Base-by-base conservation (phyloP, 768 basidiomycete genomes). In the Mycena epipterygia region DNA sequence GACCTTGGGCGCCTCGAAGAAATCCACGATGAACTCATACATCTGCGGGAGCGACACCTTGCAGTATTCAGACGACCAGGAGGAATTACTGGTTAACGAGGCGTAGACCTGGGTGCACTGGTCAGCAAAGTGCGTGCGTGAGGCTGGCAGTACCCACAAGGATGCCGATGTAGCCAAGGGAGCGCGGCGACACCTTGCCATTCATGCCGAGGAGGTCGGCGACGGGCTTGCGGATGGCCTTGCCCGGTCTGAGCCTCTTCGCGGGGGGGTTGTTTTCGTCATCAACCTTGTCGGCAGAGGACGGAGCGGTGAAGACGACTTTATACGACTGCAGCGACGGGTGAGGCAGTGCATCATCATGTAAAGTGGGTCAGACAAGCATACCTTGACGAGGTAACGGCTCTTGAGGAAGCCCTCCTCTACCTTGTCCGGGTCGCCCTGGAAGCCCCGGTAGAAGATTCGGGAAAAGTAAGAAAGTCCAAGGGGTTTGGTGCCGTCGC, bases 1-100 rank as follows among this genome's bases (percentile, higher is more conserved):
- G 5, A 11, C 30, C 19, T n/a, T 51, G 17, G 68, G 60, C 1
- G 21, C 68, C 42, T 69, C 68, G n/a, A 69, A 69, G 32, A 41
- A 69, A 37, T 69, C 68, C 11, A 69, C 68, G 11, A 69, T 46
- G 29, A 69, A 69, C 16, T 64, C 61, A n/a, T 64, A 69, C 41
- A 69, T 16, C 25, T 62, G 61, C 23, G 48, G 63, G 1, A 65
- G 25, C 6, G 64, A 70, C 14, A 70, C 41, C 5, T 11, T n/a
- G 23, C 35, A 49, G 42, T 61, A 60, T n/a, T n/a, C n/a, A n/a
- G n/a, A n/a, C n/a, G n/a, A n/a, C n/a, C n/a, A n/a, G n/a, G n/a
- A n/a, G n/a, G n/a, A n/a, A n/a, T n/a, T n/a, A n/a, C n/a, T n/a
- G n/a, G n/a, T n/a, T n/a, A n/a, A n/a, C n/a, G n/a, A n/a, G n/a